phyloP scores from a whole-genome alignment of 306 rosid genomes.

The Cucurbita argyrosperma region DNA sequence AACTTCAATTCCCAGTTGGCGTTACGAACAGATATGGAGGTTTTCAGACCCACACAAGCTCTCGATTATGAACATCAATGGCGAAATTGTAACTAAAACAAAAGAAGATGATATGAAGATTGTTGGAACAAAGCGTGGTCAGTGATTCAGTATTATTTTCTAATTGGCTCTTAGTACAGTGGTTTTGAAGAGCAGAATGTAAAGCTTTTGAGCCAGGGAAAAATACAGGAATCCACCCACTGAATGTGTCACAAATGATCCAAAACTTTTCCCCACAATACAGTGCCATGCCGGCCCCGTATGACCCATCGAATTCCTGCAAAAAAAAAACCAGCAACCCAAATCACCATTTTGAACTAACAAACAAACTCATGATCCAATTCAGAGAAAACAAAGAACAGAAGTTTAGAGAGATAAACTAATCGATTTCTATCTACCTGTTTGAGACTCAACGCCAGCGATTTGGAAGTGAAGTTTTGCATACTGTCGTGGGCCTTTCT shows the following conservation, averaged over 20 bases:
- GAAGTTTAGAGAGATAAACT: background rate
- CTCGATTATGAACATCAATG: background rate
- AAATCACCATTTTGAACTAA: slow-evolving; percentile 1
- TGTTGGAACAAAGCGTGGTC: background rate
- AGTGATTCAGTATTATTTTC: background rate
- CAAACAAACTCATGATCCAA: background rate
- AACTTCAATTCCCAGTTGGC: background rate
- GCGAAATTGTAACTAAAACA: background rate
- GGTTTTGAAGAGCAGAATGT: slow-evolving; percentile 84
- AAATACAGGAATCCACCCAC: slow-evolving; percentile 89
- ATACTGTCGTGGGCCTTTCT: slow-evolving; percentile 57
- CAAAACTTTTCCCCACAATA: slow-evolving; percentile 90
- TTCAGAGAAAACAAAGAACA: background rate
- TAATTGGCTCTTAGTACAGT: slow-evolving; percentile 74
- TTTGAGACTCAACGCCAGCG: slow-evolving; percentile 74
- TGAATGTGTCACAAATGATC: slow-evolving; percentile 94
- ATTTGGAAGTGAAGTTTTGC: slow-evolving; percentile 80
- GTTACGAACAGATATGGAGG: background rate
- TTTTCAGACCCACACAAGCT: background rate
- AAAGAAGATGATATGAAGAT: background rate
- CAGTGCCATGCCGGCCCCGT: slow-evolving; percentile 99
- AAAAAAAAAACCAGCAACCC: slow-evolving; percentile 11
- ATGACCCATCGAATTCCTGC: slow-evolving; percentile 94
- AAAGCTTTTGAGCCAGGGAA: slow-evolving; percentile 79
- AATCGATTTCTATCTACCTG: slow-evolving; percentile 37